Base-by-base conservation (phyloP, 805 yeast species). In the Spathaspora hagerdaliae region DNA sequence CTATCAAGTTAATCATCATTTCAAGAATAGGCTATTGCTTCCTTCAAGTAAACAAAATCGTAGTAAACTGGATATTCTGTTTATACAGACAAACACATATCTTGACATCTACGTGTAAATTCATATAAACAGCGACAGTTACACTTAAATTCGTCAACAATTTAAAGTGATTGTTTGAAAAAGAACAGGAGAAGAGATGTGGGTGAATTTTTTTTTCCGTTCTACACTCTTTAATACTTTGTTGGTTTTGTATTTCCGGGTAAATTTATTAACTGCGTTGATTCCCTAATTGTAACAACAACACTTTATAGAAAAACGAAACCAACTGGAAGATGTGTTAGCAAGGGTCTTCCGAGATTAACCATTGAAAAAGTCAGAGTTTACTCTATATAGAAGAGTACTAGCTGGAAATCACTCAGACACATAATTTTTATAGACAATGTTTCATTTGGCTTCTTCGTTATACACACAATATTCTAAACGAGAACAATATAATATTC, bases 371-470 rank as follows among this genome's bases (percentile, higher is more conserved):
- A 13, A 5, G 12, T 11, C n/a, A 6, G 12, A 14, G 7, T 31
- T 19, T 7, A 31, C 26, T 11, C 32, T 27, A 33, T n/a, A 39
- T 39, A 24, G 14, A 15, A 13, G n/a, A 35, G 29, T 35, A 29
- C 43, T 19, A 27, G 36, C 11, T 19, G 36, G 38, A 11, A 3
- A 24, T 15, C 14, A 32, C 12, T 27, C 29, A 31, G 14, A 9
- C 29, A 26, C n/a, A 6, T 19, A 19, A 19, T 29, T 29, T 11
- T 5, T 3, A 9, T 29, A 11, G 12, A 29, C 12, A 5, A 71
- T 71, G 77, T 71, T 71, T 51, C 77, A 71, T 49, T 57, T 71
- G 39, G 77, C 73, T 11, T 65, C 73, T 41, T 70, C 75, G 36
- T 56, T 71, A 38, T 71, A 71, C 53, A 69, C 75, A 5, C 74